Base-by-base conservation (phyloP, 805 yeast species). In the Zygosaccharomyces bisporus region DNA sequence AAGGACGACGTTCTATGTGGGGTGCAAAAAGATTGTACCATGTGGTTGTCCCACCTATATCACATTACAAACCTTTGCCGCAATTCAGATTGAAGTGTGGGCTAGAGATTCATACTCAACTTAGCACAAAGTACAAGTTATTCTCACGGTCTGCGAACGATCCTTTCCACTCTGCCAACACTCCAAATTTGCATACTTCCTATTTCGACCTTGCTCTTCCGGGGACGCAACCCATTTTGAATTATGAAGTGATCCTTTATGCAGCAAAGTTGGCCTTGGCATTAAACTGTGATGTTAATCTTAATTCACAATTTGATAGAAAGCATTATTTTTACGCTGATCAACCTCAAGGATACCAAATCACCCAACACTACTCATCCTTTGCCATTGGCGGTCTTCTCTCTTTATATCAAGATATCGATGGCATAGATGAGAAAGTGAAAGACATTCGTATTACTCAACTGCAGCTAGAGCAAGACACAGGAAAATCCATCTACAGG, bases 241-340 rank as follows among this genome's bases (percentile, higher is more conserved):
- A 90, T 60, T 77, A 78, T 14, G 84, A 88, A 54, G 90, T 90
- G 1, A 60, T 91, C 3, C 56, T 77, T 1, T 73, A 76, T 25
- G 95, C 96, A 0, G 57, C 88, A 32, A 79, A 78, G 54, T 78
- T 95, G 1, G 90, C 95, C 0, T 63, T 76, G 2, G 86, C 93
- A 0, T 64, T 90, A 41, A 72, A 82, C 25, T 76, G 87, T 46
- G 60, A 70, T 0, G 73, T 93, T 12, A 77, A 76, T 46, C 51
- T 64, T 0, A 51, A 58, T 6, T 84, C 91, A 1, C 70, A 81
- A 1, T 93, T 93, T 63, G 99, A 93, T 59, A 72, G 99, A 53
- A 93, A 93, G 64, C 99, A 93, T 62, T 93, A 93, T 63, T 89
- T 93, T 64, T 93, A 93, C 63, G 91, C 90, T 1, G 99, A 93